phyloP scores from a whole-genome alignment of 2,329 filamentous ascomycete genomes.

The Fusarium siculi region DNA sequence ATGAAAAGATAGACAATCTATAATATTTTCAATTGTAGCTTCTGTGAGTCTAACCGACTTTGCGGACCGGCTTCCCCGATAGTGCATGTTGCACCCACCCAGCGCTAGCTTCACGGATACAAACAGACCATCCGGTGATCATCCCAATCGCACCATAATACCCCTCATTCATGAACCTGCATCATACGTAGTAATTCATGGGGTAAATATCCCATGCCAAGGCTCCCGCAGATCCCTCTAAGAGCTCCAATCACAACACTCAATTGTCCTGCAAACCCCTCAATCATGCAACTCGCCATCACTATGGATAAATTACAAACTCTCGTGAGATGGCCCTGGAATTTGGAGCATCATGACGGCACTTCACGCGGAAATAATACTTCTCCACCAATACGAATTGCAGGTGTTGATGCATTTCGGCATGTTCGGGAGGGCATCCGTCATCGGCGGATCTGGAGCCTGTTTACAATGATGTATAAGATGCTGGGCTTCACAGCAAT shows the following conservation, averaged over 20 bases:
- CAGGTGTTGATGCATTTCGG: not conserved
- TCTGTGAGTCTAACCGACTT: not conserved
- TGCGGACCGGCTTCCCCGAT: not conserved
- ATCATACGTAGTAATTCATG: not conserved
- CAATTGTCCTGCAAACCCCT: slow-evolving; percentile 16
- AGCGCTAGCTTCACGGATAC: not conserved
- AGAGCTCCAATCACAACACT: slow-evolving; percentile 18
- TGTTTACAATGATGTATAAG: not conserved
- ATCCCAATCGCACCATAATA: not conserved
- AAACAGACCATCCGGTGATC: not conserved
- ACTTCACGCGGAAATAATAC: not conserved
- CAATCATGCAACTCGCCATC: slow-evolving; percentile 2
- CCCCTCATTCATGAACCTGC: slow-evolving; percentile 10
- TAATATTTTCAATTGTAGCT: fast-evolving
- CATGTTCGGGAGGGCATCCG: slow-evolving; percentile 22
- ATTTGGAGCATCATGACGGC: not conserved
- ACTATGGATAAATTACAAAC: slow-evolving; percentile 32
- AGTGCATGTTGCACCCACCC: not conserved
- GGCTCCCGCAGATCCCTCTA: not conserved
- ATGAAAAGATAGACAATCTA: fast-evolving
- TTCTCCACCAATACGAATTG: slow-evolving; percentile 34
- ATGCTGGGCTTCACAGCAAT: fast-evolving
- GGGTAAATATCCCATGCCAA: not conserved
- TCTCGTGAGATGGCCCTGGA: not conserved
- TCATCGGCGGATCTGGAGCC: not conserved